Evolutionary conservation across 108 stramenopile genomes (phyloP).

Genomic region (Fragilaria radians): DNA sequence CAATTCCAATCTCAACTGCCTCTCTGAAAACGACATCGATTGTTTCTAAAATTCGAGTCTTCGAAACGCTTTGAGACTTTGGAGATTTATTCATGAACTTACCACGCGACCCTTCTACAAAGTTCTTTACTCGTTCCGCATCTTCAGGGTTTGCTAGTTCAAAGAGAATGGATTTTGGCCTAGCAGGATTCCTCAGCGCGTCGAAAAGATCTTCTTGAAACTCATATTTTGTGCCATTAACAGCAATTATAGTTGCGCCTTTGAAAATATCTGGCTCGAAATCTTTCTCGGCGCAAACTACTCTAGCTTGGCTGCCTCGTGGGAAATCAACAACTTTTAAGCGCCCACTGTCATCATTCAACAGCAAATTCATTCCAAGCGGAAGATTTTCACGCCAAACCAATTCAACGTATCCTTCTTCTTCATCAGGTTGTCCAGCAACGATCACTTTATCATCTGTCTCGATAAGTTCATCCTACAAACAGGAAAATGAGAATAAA

Average conservation of each 20-base stretch:
- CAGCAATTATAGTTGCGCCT: slow-evolving; percentile 75
- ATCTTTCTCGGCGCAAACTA: slow-evolving; percentile 64
- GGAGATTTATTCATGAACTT: background rate
- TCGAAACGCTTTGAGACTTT: background rate
- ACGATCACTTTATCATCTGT: slow-evolving; percentile 49
- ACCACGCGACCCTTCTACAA: slow-evolving; percentile 25
- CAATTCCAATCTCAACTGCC: slow-evolving; percentile 60
- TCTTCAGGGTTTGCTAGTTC: slow-evolving; percentile 62
- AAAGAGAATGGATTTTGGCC: slow-evolving; percentile 83
- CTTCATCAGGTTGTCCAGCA: slow-evolving; percentile 35
- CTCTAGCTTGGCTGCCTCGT: slow-evolving; percentile 76
- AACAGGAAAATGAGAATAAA: no score
- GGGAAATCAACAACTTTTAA: slow-evolving; percentile 90
- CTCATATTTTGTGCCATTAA: slow-evolving; percentile 70
- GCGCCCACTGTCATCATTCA: slow-evolving; percentile 74
- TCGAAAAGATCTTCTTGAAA: slow-evolving; percentile 56
- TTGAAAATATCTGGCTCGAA: slow-evolving; percentile 82
- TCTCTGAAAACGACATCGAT: slow-evolving; percentile 38
- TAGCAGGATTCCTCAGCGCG: slow-evolving; percentile 72
- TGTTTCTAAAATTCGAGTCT: background rate
- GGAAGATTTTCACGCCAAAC: slow-evolving; percentile 83
- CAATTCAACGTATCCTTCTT: slow-evolving; percentile 55
- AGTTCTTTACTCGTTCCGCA: slow-evolving; percentile 46
- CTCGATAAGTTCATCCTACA: slow-evolving; percentile 40
- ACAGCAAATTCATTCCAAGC: slow-evolving; percentile 79